These are phyloP conservation scores for Gastrolobium villosum DNA, from an alignment of 306 rosid genomes.

Conservation along the genomic window DNA sequence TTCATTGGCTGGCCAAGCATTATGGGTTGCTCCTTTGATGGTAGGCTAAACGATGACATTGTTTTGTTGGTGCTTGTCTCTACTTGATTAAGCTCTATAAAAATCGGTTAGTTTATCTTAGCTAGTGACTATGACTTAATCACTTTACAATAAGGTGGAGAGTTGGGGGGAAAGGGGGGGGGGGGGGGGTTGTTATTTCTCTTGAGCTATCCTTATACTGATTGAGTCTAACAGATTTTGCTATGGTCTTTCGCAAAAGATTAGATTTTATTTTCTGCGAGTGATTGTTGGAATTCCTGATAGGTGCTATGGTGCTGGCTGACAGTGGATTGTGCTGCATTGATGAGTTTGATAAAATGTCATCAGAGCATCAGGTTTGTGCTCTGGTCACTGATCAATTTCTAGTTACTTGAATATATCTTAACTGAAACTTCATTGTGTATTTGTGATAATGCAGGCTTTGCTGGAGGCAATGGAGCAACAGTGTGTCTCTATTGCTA, in stretches of 20 bases:
- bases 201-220: conserved; percentile 9
- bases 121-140: conserved; percentile 22
- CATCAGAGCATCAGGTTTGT: conserved; percentile 96
- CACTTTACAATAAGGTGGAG: conserved; percentile 15
- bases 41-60: conserved; percentile 27
- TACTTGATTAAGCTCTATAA: conserved; percentile 41
- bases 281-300: conserved; percentile 44
- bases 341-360: conserved; percentile 94
- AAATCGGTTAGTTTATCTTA: conserved; percentile 17
- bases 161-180: not conserved
- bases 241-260: conserved; percentile 15
- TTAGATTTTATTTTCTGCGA: conserved; percentile 36
- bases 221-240: conserved; percentile 32
- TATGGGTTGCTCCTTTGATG: conserved; percentile 40
- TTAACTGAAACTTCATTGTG: conserved; percentile 39
- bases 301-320: conserved; percentile 97
- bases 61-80: conserved; percentile 36
- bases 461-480: conserved; percentile 98
- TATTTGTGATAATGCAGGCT: conserved; percentile 61
- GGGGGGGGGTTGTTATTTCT: not conserved
- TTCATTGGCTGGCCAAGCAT: conserved; percentile 42
- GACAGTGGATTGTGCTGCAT: conserved; percentile 97
- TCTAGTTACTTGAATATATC: conserved; percentile 41
- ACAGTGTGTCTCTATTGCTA: conserved; percentile 97
- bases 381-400: conserved; percentile 39